Conservation (phyloP, 257 asterid species). For the Solanum etuberosum region DNA sequence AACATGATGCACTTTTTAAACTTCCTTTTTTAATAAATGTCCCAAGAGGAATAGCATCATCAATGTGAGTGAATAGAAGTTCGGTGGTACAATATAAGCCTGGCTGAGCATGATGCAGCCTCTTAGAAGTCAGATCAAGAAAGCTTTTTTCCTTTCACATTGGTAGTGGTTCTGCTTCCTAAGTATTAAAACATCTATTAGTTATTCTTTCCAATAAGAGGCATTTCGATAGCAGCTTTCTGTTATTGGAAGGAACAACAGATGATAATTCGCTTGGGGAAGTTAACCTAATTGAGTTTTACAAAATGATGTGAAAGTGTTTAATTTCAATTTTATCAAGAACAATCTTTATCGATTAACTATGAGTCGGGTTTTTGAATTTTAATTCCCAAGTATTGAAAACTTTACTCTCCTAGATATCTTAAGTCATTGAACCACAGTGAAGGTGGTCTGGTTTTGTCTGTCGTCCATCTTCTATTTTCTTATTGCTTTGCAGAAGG, state of each 20-base stretch:
- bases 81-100: neutral
- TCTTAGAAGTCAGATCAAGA: neutral
- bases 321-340: neutral
- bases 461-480: neutral
- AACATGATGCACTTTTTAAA: neutral
- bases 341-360: neutral
- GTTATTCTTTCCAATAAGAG: neutral
- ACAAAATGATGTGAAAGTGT: neutral
- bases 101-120: neutral
- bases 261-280: neutral
- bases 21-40: neutral
- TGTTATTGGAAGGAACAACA: neutral
- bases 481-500: neutral
- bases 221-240: neutral
- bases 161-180: neutral
- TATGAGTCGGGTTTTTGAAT: neutral
- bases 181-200: neutral
- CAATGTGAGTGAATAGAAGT: neutral
- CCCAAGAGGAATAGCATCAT: neutral
- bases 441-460: neutral
- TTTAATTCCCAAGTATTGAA: neutral
- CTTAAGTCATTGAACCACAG: neutral
- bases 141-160: neutral
- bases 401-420: neutral
- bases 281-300: neutral